phyloP scores from a whole-genome alignment of 306 rosid genomes.

The Chamaecrista fasciculata region DNA sequence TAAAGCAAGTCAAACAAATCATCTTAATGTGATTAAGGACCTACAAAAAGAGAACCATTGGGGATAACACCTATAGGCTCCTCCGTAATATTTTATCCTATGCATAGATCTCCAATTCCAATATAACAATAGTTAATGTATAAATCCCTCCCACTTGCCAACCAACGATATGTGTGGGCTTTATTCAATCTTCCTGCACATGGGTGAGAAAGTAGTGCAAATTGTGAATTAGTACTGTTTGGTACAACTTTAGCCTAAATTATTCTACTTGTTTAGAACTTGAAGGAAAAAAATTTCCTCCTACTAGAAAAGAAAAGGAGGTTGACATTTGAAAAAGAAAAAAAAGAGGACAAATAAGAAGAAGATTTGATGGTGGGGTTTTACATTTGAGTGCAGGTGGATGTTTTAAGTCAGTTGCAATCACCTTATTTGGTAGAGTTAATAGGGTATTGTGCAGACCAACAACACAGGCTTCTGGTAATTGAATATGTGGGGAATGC shows the following conservation, averaged over 20 bases:
- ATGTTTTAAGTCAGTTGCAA: conserved; percentile 74
- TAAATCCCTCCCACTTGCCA: conserved; percentile 28
- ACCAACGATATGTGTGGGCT: conserved; percentile 24
- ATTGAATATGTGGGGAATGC: conserved; percentile 80
- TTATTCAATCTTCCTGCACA: conserved; percentile 37
- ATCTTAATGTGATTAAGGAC: conserved; percentile 20
- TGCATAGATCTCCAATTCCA: conserved; percentile 4
- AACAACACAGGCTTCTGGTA: conserved; percentile 75
- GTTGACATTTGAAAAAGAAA: too few relatives aligned
- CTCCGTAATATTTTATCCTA: neutral
- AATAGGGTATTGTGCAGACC: conserved; percentile 97
- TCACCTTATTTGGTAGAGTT: conserved; percentile 79
- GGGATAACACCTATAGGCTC: too few relatives aligned
- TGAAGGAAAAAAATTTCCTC: too few relatives aligned
- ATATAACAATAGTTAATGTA: too few relatives aligned
- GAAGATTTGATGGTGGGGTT: too few relatives aligned
- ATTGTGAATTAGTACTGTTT: neutral
- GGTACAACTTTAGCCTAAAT: too few relatives aligned
- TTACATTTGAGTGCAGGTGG: conserved; percentile 80
- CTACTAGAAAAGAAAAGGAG: too few relatives aligned
- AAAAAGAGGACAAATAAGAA: too few relatives aligned
- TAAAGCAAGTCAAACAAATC: conserved; percentile 21
- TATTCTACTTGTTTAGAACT: too few relatives aligned
- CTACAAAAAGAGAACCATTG: conserved; percentile 28
- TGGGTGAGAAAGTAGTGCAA: conserved; percentile 26